Conservation (phyloP, 345 rosid species). For the Citropsis articulata region DNA sequence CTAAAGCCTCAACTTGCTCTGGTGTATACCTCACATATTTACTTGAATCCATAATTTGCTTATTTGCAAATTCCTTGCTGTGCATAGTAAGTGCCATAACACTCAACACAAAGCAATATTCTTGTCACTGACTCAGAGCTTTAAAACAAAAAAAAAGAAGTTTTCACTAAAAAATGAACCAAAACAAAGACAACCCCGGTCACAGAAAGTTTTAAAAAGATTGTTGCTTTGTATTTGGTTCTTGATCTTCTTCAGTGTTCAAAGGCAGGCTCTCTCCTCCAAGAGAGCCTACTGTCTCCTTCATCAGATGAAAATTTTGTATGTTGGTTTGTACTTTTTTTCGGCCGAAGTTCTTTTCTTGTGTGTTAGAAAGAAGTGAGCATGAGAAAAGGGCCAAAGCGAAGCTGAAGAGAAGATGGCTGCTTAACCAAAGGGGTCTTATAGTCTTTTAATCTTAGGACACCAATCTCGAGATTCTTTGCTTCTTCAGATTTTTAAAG, state of each 20-base stretch:
- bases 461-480: constrained; percentile 55
- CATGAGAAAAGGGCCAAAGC: neutral
- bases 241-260: constrained; percentile 27
- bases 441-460: constrained; percentile 36
- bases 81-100: constrained; percentile 45
- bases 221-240: constrained; percentile 13
- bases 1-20: constrained; percentile 78
- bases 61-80: constrained; percentile 21
- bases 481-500: neutral
- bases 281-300: constrained; percentile 60
- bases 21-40: constrained; percentile 77
- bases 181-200: neutral
- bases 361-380: neutral
- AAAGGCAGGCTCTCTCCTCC: constrained; percentile 53
- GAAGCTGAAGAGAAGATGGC: neutral
- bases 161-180: neutral
- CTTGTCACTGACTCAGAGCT: neutral
- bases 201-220: neutral
- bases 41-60: constrained; percentile 49
- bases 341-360: neutral
- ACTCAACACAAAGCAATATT: neutral
- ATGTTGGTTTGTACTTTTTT: neutral
- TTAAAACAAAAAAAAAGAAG: neutral
- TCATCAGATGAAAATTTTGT: constrained; percentile 26
- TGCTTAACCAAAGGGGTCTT: constrained; percentile 4